phyloP scores from a whole-genome alignment of 495 filamentous ascomycete species.

The Aspergillus campestris region DNA sequence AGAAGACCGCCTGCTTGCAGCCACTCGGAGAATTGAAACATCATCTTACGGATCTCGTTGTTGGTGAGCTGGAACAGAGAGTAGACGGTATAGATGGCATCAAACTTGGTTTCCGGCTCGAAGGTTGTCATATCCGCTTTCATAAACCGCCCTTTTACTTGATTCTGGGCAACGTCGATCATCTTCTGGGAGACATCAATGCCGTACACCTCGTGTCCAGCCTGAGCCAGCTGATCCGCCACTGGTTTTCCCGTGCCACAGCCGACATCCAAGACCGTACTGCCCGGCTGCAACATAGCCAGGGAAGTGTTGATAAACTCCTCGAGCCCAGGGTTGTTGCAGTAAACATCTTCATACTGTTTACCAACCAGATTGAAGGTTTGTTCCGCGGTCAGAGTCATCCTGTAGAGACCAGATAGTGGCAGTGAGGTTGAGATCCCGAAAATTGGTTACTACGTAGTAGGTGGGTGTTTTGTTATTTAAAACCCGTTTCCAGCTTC shows the following conservation, averaged over 20 bases:
- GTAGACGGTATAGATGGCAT: background rate
- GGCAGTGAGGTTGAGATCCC: no score
- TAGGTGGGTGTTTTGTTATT: no score
- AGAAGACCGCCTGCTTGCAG: background rate
- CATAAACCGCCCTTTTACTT: slow-evolving; percentile 1
- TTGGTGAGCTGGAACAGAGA: background rate
- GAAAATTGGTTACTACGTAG: no score
- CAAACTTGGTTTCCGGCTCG: background rate
- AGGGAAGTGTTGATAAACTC: slow-evolving; percentile 1
- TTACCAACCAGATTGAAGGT: background rate
- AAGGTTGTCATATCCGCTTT: slow-evolving; percentile 1
- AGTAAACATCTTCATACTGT: background rate
- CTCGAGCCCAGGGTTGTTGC: background rate
- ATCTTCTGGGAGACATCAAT: slow-evolving; percentile 22
- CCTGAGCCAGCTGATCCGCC: slow-evolving; percentile 13
- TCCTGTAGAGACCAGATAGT: background rate
- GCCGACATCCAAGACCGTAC: slow-evolving; percentile 21
- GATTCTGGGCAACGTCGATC: slow-evolving; percentile 5
- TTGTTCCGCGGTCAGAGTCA: background rate
- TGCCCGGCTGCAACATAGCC: slow-evolving; percentile 7
- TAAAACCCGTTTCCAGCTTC: no score
- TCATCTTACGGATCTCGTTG: background rate
- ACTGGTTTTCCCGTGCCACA: slow-evolving; percentile 27
- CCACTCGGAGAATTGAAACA: background rate
- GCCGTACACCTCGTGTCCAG: slow-evolving; percentile 20